Base-by-base conservation (phyloP, 2,329 filamentous ascomycete species). In the Neonectria hederae region DNA sequence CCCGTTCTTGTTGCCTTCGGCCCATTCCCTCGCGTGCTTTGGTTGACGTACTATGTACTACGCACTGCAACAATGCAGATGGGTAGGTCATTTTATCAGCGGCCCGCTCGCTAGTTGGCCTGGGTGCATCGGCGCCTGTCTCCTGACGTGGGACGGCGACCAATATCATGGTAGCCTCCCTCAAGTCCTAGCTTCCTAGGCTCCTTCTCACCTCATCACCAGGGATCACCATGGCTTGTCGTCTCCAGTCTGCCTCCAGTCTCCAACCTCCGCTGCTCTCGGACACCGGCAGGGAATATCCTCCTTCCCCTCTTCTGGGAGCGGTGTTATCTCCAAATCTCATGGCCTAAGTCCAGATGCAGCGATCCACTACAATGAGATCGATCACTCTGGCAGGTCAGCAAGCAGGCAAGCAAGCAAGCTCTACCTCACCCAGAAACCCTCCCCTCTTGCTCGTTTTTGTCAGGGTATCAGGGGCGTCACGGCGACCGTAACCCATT, bases 291-390 rank as follows among this genome's bases (percentile, higher is more conserved):
- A 38, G 56, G 60, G 46, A 32, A 32, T 61, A 57, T 3, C 32
- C 32, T 14, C 32, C 14, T 54, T 55, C 43, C 61, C 54, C 43
- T 32, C 26, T 21, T 32, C 49, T 54, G 62, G 57, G 26, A 54
- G 40, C 69, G 63, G 63, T 63, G 65, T 72, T 67, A 67, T 71
- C 67, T 68, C 58, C 64, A 46, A 62, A 65, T 62, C 54, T 59
- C 57, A 59, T 61, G 66, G 52, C 40, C 60, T 62, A 57, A 65
- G 60, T 57, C 61, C 49, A 63, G 52, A 26, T 65, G 54, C 49
- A 67, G 55, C 53, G 64, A 67, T 70, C 63, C 69, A 72, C 70
- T 59, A 65, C 26, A 35, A 42, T 40, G 32, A 65, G 65, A 72
- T 74, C 70, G 64, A 69, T 70, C 62, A 45, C 46, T n/a, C n/a